Base-by-base conservation (phyloP, 140 eudicot species). In the Oenanthe javanica region DNA sequence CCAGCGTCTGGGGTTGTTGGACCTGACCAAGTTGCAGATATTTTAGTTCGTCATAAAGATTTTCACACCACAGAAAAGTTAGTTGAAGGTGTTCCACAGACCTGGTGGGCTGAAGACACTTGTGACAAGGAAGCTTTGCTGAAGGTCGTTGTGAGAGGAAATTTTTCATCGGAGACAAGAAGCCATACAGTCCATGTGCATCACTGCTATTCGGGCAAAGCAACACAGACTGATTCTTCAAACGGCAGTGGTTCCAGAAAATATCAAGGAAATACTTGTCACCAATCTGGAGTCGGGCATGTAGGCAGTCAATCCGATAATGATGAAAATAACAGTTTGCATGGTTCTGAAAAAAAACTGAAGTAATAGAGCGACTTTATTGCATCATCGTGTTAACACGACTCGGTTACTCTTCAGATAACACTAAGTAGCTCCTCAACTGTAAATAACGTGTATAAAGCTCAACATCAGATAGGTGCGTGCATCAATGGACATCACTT, bases 41-140 rank as follows among this genome's bases (percentile, higher is more conserved):
- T 96, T 48, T 80, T 84, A 7, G 71, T 93, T 69, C 93, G 84
- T 77, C 98, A 93, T 50, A 87, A 89, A 50, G 99, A 96, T 79
- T 81, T 85, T 81, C 87, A 89, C 49, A 85, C 87, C 11, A 77
- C 81, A 27, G 99, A 92, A 57, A 97, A 96, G 2, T 72, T 81
- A 12, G 87, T 85, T 2, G 94, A 89, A 27, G 92, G 90, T 74
- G 75, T 86, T 42, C 93, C 94, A 45, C 94, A 89, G 78, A 88
- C 93, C 80, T 91, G 94, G 93, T 90, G 91, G 89, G 84, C 90
- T 0, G 97, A 95, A 77, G 99, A 95, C 90, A 87, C 93, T 4
- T 86, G 93, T 54, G 97, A 96, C 71, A 89, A 86, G 83, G 90
- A 91, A 85, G 97, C 85, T 57, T 72, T 88, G 67, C 80, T 96